Percentiles rank a stretch among this genome's conserved stretches.
These are phyloP conservation scores for Fusarium paranaense DNA, from an alignment of 2,329 filamentous ascomycete genomes.

Conservation along the genomic window DNA sequence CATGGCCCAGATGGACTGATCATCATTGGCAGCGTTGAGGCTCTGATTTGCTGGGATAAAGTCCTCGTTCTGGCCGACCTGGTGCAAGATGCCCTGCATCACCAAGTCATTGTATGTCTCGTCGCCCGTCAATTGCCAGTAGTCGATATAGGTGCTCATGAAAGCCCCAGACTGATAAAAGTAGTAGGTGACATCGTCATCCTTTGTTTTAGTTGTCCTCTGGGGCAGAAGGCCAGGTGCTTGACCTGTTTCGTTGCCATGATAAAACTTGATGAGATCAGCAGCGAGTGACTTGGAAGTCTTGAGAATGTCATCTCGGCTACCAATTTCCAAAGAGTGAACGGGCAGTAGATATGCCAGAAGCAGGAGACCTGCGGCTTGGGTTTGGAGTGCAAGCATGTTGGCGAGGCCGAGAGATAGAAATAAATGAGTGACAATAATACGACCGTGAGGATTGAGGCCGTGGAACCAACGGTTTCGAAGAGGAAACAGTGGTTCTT, in stretches of 20 bases:
- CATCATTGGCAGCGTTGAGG: conserved; percentile 72
- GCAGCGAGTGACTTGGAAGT: conserved; percentile 54
- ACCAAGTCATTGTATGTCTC: conserved; percentile 69
- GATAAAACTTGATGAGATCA: conserved; percentile 63
- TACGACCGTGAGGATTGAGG: neutral
- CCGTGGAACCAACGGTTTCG: neutral
- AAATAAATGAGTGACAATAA: neutral
- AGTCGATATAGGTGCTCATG: conserved; percentile 76
- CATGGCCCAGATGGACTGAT: conserved; percentile 79
- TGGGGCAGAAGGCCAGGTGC: conserved; percentile 68
- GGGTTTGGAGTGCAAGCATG: neutral
- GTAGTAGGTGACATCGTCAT: conserved; percentile 58
- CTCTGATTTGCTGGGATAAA: conserved; percentile 71
- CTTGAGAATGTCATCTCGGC: conserved; percentile 17
- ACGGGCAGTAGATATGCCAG: neutral
- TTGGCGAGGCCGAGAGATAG: neutral
- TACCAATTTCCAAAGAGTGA: conserved; percentile 18
- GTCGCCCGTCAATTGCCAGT: conserved; percentile 76
- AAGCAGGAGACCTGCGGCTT: neutral
- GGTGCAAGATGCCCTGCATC: conserved; percentile 66
- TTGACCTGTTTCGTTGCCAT: conserved; percentile 61
- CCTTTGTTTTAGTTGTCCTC: conserved; percentile 50
- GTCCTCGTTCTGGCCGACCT: conserved; percentile 65
- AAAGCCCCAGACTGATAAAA: conserved; percentile 79
- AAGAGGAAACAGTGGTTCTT: neutral